Evolutionary conservation across 2,329 filamentous ascomycete species (phyloP).

Genomic region (Nakataea oryzae): DNA sequence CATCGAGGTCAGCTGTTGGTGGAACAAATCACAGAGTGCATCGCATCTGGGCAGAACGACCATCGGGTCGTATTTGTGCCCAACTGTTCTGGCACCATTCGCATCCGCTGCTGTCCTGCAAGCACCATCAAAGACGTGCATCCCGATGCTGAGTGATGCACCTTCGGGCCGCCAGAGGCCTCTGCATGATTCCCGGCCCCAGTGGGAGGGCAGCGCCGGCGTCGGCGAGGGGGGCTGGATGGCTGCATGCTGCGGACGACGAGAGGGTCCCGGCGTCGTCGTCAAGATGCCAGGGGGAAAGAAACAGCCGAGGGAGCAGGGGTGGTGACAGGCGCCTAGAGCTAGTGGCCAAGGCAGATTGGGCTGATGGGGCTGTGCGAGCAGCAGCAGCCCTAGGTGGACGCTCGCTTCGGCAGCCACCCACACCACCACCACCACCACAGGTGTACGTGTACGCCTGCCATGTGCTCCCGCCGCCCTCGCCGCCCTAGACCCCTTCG

Average conservation of each 20-base stretch:
- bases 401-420: background rate
- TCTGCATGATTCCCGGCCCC: background rate
- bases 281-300: too few relatives aligned
- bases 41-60: background rate
- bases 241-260: background rate
- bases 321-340: background rate
- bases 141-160: background rate
- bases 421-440: too few relatives aligned
- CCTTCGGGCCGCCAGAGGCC: background rate
- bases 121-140: background rate
- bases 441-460: too few relatives aligned
- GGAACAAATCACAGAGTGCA: background rate
- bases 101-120: background rate
- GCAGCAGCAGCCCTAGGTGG: background rate
- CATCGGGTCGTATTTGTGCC: background rate
- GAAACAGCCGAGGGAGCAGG: background rate
- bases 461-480: background rate
- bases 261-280: background rate
- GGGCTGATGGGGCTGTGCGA: background rate
- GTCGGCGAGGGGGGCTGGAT: background rate
- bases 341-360: background rate
- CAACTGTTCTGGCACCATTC: too few relatives aligned
- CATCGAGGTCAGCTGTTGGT: too few relatives aligned
- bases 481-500: background rate
- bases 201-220: background rate